These are phyloP conservation scores for Aspergillus homomorphus DNA, from an alignment of 495 filamentous ascomycete genomes.

Conservation along the genomic window DNA sequence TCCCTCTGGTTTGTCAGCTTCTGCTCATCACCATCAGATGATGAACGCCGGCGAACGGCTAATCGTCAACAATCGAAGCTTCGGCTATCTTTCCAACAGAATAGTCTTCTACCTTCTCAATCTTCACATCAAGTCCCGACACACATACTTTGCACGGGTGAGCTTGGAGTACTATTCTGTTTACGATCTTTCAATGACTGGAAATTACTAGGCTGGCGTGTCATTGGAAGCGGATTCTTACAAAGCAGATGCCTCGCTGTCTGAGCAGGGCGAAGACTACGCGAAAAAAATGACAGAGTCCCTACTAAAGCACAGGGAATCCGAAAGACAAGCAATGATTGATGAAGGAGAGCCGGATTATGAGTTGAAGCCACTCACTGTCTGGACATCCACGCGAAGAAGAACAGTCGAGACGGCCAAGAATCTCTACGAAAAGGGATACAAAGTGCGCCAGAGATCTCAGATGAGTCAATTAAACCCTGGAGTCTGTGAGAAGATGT, in stretches of 20 bases:
- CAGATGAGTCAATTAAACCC: conserved; percentile 98
- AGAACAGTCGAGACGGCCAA: conserved; percentile 90
- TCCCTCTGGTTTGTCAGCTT: background rate
- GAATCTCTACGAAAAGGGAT: conserved; percentile 71
- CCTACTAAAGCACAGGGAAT: conserved; percentile 74
- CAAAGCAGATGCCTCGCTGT: conserved; percentile 83
- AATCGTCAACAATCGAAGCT: conserved; percentile 90
- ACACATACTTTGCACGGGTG: conserved; percentile 90
- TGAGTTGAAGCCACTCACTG: conserved; percentile 73
- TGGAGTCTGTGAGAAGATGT: conserved; percentile 90
- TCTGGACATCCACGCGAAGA: conserved; percentile 92
- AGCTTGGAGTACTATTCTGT: conserved; percentile 19
- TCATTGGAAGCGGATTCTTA: conserved; percentile 79
- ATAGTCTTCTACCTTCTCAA: conserved; percentile 99
- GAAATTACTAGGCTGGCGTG: conserved; percentile 49
- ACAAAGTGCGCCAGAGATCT: conserved; percentile 81
- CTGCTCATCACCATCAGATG: conserved; percentile 56
- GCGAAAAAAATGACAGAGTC: conserved; percentile 83
- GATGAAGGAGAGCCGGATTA: conserved; percentile 63
- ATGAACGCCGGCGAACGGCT: conserved; percentile 94
- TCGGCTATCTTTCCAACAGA: conserved; percentile 90
- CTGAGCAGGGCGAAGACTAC: conserved; percentile 78
- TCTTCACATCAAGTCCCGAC: conserved; percentile 88
- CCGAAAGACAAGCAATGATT: conserved; percentile 67
- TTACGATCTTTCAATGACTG: conserved; percentile 2